These are phyloP conservation scores for Nannizzia gypsea DNA, from an alignment of 2,329 filamentous ascomycete genomes.

Conservation along the genomic window DNA sequence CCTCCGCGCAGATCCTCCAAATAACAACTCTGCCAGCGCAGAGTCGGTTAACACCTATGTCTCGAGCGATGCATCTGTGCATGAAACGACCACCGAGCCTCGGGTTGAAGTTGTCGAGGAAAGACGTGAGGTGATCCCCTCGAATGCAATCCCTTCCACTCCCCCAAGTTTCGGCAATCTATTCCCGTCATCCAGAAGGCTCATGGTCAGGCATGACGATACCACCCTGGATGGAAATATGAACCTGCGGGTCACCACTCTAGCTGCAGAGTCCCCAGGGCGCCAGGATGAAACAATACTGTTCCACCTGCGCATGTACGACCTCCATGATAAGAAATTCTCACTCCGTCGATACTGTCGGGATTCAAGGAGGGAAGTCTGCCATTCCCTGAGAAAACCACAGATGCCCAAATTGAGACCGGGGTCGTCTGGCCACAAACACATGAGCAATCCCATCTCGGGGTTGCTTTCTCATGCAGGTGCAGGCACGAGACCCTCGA, in stretches of 20 bases:
- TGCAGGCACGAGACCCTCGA: conserved; percentile 31
- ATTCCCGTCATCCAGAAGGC: conserved; percentile 71
- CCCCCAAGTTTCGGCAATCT: conserved; percentile 70
- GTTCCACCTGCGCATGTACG: conserved; percentile 92
- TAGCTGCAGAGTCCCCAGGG: conserved; percentile 45
- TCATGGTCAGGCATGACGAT: conserved; percentile 82
- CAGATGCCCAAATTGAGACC: conserved; percentile 42
- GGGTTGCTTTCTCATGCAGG: conserved; percentile 46
- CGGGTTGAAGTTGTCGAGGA: conserved; percentile 40
- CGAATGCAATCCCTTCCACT: conserved; percentile 61
- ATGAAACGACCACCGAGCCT: conserved; percentile 36
- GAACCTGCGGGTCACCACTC: conserved; percentile 82
- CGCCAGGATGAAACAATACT: conserved; percentile 57
- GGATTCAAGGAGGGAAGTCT: conserved; percentile 85
- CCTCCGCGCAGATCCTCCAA: not conserved
- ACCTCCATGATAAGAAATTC: conserved; percentile 74
- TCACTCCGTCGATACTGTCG: conserved; percentile 84
- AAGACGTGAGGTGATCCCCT: conserved; percentile 48
- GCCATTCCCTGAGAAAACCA: conserved; percentile 65
- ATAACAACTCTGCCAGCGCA: not conserved
- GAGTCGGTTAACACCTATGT: conserved; percentile 68
- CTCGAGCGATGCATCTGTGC: conserved; percentile 55
- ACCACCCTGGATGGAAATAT: conserved; percentile 86
- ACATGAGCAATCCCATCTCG: conserved; percentile 48
- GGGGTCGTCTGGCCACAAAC: conserved; percentile 44